Base-by-base conservation (phyloP, 1,284 basidiomycete genomes). In the Naganishia cerealis region DNA sequence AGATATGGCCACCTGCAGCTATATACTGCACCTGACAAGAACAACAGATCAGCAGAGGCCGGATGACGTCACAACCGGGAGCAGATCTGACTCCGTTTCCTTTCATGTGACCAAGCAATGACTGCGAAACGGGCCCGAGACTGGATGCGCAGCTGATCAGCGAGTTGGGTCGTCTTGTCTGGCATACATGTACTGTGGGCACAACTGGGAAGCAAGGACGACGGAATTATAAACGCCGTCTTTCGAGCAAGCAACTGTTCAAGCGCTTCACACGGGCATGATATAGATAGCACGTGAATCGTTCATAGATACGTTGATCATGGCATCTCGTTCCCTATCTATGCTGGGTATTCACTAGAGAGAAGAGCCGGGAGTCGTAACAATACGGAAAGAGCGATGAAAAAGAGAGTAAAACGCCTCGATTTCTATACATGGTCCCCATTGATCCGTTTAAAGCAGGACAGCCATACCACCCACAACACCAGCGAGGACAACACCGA, bases 381-480 rank as follows among this genome's bases (percentile, higher is more conserved):
- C n/a, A n/a, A 10, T 50, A 9, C 29, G 29, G 29, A 33, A 24
- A 24, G 18, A 50, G 12, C 46, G 24, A 50, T 24, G 46, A 21
- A 10, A 50, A 50, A 50, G n/a, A 50, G 46, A 50, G 46, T 50
- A 21, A 50, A 50, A 50, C 1, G 46, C 13, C 21, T 50, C 7
- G 46, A 21, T 24, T 50, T n/a, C 46, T 8, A 50, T 24, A 24
- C 10, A 46, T 13, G 10, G n/a, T 50, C n/a, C 21, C 46, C 21
- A 10, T 5, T 50, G 13, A 50, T 24, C 46, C 48, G 24, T 53
- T 75, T 79, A 80, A 54, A 79, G 72, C 9, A 77, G 36, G 69
- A 80, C 53, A 50, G 75, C 75, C 68, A 75, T 75, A 52, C 73
- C 77, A 65, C 75, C 78, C 46, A 74, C 74, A 39, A 77, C 21